Evolutionary conservation across 1,284 basidiomycete species (phyloP), one percentile per base, ranked within the genome.

Genomic region (Apiotrichum brassicae): DNA sequence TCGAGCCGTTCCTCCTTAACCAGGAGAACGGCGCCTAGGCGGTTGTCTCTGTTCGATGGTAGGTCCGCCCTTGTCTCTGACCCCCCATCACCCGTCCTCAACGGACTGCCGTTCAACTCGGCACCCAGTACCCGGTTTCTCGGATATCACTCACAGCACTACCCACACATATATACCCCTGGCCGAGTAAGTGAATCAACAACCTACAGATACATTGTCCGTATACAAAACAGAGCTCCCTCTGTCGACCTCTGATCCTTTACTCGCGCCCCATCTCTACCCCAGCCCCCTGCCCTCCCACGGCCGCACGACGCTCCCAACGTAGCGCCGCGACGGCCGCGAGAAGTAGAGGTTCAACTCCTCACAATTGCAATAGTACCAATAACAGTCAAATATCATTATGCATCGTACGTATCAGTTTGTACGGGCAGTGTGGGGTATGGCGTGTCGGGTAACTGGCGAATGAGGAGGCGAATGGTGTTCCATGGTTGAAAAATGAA

Each of bases 1-100:
- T 94, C 72, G 77, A 79, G 62, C 87, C 89, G 0, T 94, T 97
- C 80, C 78, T 74, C 23, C 69, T 73, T 25, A 70, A 72, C 42
- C 58, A 62, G 30, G 45, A 51, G 26, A 45, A 45, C 42, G 42
- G 42, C 22, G 32, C 28, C 30, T 32, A 24, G 16, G 28, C 28
- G 28, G 8, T 14, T 30, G 28, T 8, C 28, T 14, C 28, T 30
- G 28, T 14, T 14, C 8, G 9, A 30, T 6, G 32, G 22, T 43
- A 34, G 42, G 42, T 23, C 24, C 18, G 20, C 44, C 37, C 25
- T 32, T 30, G 28, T 24, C 18, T 24, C 44, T n/a, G n/a, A n/a
- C n/a, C n/a, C n/a, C n/a, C n/a, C n/a, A n/a, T n/a, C 32, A 33
- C 24, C 25, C 38, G 51, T 53, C 51, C 51, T 53, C 51, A 53